Percentiles rank a stretch among this genome's conserved stretches.
Evolutionary conservation across 2,329 filamentous ascomycete species (phyloP).

Genomic region (Exophiala sp.): DNA sequence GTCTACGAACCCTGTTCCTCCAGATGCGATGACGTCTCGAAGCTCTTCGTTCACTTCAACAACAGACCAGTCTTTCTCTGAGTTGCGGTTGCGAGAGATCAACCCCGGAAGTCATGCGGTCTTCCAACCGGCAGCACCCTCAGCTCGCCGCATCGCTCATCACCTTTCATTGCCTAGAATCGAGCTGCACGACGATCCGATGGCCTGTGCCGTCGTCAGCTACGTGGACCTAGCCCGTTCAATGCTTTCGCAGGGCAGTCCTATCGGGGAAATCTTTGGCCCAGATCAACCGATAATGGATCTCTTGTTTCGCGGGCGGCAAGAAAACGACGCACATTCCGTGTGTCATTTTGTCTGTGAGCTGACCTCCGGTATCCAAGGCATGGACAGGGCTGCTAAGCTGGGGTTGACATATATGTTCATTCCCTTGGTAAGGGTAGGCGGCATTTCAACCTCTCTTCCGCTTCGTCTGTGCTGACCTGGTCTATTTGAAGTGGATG

Average conservation of each 20-base stretch:
- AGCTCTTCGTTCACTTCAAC: not conserved
- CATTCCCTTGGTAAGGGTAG: conserved; percentile 3
- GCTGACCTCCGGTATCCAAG: not conserved
- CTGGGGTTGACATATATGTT: conserved; percentile 9
- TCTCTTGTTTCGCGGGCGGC: conserved; percentile 8
- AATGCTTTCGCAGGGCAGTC: not conserved
- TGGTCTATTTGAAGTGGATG: conserved; percentile 5
- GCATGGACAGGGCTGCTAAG: conserved; percentile 5
- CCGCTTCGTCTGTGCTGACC: not conserved
- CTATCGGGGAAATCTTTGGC: conserved; percentile 5
- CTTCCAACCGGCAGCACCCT: not conserved
- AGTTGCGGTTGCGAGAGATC: not conserved
- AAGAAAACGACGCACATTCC: conserved; percentile 5
- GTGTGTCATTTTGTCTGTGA: conserved; percentile 9
- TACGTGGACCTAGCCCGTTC: conserved; percentile 6
- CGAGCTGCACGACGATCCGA: not conserved
- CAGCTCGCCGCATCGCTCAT: not conserved
- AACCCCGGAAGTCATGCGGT: not conserved
- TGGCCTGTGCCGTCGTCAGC: conserved; percentile 4
- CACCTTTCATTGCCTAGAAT: conserved; percentile 2
- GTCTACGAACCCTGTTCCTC: too few species aligned
- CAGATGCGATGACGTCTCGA: not conserved
- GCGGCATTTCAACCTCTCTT: not conserved
- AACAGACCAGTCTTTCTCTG: not conserved
- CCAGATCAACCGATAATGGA: conserved; percentile 3